phyloP scores from a whole-genome alignment of 1,284 basidiomycete species.

The Inonotus obliquus region DNA sequence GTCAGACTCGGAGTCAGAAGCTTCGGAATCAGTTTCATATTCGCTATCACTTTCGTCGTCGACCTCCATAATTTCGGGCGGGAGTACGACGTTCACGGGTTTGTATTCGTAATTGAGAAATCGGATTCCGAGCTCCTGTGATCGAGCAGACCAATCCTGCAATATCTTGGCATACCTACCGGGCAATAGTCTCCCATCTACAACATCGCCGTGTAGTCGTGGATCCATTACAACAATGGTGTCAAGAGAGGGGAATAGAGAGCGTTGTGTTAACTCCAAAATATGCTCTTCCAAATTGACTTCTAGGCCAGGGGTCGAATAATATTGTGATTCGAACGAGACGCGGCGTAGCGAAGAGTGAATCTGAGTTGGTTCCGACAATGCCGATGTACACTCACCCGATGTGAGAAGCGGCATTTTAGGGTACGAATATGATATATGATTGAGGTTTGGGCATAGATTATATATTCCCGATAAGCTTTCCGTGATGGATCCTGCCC shows the following conservation, averaged over 20 bases:
- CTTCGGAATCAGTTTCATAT: background rate
- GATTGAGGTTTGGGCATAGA: slow-evolving; percentile 4
- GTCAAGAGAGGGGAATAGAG: background rate
- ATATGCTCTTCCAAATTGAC: background rate
- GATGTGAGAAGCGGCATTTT: background rate
- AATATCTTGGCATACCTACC: background rate
- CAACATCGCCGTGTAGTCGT: background rate
- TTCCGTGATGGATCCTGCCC: background rate
- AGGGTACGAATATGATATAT: background rate
- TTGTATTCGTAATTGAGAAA: background rate
- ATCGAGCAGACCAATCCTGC: background rate
- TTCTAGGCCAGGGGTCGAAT: background rate
- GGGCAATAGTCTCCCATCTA: background rate
- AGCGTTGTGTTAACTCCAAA: background rate
- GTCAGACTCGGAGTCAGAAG: background rate
- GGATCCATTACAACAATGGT: background rate
- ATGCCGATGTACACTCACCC: too few relatives aligned
- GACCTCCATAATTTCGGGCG: background rate
- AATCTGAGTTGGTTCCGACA: background rate
- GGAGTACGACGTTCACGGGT: background rate
- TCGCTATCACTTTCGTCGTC: background rate
- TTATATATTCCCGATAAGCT: background rate
- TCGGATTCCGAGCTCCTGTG: background rate
- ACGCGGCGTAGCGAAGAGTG: background rate
- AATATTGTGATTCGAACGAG: background rate